Evolutionary conservation across 768 basidiomycete genomes (phyloP), one percentile per base, ranked within the genome.

Genomic region (Termitomyces sp.): DNA sequence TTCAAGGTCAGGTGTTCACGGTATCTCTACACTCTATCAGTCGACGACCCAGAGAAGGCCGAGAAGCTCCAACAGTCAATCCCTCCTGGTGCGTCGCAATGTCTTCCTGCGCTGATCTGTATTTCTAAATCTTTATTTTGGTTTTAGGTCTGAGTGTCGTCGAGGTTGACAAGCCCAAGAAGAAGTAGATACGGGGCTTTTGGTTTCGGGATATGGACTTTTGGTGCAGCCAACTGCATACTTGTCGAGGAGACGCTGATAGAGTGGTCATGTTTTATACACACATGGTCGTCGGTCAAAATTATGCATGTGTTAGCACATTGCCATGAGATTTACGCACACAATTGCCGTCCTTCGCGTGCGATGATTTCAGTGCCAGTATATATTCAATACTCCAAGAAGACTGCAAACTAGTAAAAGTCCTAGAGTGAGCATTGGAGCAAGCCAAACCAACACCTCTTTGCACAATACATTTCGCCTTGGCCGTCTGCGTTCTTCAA

Each of bases 1-100:
- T 98, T 98, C 87, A 99, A 99, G 84, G 86, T 99, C 71, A 85
- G 97, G 72, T 98, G 95, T 80, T 89, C 91, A 60, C 84, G 91
- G 72, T 94, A 94, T 75, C 87, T 95, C 60, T 99, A 99, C 87
- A 98, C 97, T n/a, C 85, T 98, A 62, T 84, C 87, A 60, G 74
- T 98, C 71, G 90, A 94, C 72, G 97, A 99, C 79, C 85, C 92
- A 69, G 94, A 97, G 74, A 98, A 98, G 83, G 96, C 97, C 41
- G 94, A 97, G 74, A 99, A 98, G 81, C 86, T 99, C 67, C 85
- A 88, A 80, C 92, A 92, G 80, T 88, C 86, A 69, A 81, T 99
- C 52, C 96, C 96, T 54, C 97, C 97, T 68, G 92, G 96, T 95
- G 69, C 67, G 90, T 75, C 46, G 24, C 76, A 94, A 3, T 8